Base-by-base conservation (phyloP, 73 alveolate genomes). In the Halteria grandinella region DNA sequence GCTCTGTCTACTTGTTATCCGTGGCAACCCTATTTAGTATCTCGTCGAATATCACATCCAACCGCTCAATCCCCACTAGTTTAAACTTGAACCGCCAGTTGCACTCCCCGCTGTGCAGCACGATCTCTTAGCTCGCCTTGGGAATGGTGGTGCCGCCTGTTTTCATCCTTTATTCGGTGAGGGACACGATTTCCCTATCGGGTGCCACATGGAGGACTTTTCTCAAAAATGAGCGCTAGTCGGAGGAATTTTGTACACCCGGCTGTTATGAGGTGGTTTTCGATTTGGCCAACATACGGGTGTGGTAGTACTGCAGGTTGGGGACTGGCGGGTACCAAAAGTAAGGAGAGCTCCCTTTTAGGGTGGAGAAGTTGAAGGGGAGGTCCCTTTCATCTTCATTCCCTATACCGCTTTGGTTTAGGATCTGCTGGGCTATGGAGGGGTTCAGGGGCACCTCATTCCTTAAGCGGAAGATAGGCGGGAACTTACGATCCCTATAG, bases 291-390 rank as follows among this genome's bases (percentile, higher is more conserved):
- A n/a, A n/a, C n/a, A n/a, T n/a, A n/a, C n/a, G n/a, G n/a, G n/a
- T n/a, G 28, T 66, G 32, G 33, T 66, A 57, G 14, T 39, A 10
- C 37, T 57, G 55, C 20, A 72, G 31, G 48, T 47, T 57, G 8
- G 63, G 52, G 6, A 72, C 75, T 0, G 86, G 86, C 0, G 91
- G 83, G 51, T 82, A 82, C 91, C 91, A 82, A 51, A 82, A 82
- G 51, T 55, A 82, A 32, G 91, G 91, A 12, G 86, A 71, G 41
- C 81, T 69, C 17, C 40, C 29, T 17, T 32, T 54, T n/a, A 71
- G 31, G 6, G 28, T 3, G 25, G 21, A 31, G 40, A 33, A 82
- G 72, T 82, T 41, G 55, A 72, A 82, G 18, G 18, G 1, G 32
- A 25, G 69, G 1, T 75, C 51, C 27, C 41, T 41, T 17, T 33